These are phyloP conservation scores for Malania oleifera DNA, from an alignment of 164 flowering plant species.

Conservation along the genomic window DNA sequence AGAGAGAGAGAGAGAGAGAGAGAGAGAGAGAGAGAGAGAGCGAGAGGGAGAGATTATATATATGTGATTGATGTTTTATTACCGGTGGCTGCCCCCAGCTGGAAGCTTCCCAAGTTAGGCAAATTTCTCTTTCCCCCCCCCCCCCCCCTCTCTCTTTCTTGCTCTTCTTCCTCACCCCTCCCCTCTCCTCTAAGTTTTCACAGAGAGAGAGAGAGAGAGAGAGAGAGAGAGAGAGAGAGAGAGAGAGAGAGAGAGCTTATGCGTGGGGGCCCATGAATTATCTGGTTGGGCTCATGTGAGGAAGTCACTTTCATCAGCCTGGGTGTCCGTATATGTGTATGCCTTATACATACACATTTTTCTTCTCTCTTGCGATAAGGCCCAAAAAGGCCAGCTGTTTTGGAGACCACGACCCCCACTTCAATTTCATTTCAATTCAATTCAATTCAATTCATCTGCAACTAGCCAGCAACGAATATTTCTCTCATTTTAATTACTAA, in stretches of 20 bases:
- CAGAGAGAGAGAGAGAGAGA: slow-evolving; percentile 17
- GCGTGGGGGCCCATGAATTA: slow-evolving; percentile 46
- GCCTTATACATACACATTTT: neutral
- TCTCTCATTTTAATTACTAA: too few relatives aligned
- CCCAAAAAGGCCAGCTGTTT: slow-evolving; percentile 43
- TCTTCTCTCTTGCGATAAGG: slow-evolving; percentile 6
- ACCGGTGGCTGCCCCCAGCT: slow-evolving; percentile 21
- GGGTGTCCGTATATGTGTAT: slow-evolving; percentile 17
- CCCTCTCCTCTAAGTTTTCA: neutral
- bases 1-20: neutral
- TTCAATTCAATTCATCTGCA: neutral
- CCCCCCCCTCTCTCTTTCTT: too few relatives aligned
- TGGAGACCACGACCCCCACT: slow-evolving; percentile 22
- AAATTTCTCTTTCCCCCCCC: slow-evolving; percentile 4
- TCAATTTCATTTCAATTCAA: too few relatives aligned
- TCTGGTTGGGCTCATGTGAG: slow-evolving; percentile 82
- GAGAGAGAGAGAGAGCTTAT: slow-evolving; percentile 12
- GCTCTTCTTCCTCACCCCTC: neutral
- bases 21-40: slow-evolving; percentile 11
- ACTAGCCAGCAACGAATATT: too few relatives aligned
- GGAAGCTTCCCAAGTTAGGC: slow-evolving; percentile 43
- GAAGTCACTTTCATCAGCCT: slow-evolving; percentile 55
- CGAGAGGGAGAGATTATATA: neutral
- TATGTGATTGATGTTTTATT: neutral
- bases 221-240: slow-evolving; percentile 9